Base-by-base conservation (phyloP, 148 eudicot genomes). In the Pharnaceum exiguum region DNA sequence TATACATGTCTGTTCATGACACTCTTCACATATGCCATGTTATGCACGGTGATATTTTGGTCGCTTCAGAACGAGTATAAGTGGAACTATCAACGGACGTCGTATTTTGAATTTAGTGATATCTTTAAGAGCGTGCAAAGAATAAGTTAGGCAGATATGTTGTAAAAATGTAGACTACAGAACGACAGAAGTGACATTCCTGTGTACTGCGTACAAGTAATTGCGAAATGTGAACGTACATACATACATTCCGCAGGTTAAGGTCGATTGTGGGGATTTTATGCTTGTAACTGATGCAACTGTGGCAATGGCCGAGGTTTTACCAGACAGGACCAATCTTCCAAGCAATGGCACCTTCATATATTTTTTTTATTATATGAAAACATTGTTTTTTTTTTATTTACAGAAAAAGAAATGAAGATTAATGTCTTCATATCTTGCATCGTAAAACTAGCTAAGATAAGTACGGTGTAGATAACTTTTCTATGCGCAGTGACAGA, bases 311-410 rank as follows among this genome's bases (percentile, higher is more conserved):
- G 17, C 52, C 30, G 15, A 49, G 18, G 45, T 63, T 63, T 63
- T 57, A 63, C 64, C 59, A n/a, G 64, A 70, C 69, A 70, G 7
- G 19, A 17, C 60, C 18, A 53, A 53, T 60, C 67, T 68, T 68
- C 13, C 46, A 68, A 68, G 66, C 67, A 54, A 68, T 68, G 64
- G 23, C 59, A 35, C 11, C 38, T 24, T 31, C 22, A 32, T 38
- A 16, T 30, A 10, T 52, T 19, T 45, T 53, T 62, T 56, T 46
- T 55, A 65, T n/a, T n/a, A n/a, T n/a, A n/a, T n/a, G n/a, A n/a
- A n/a, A n/a, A n/a, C n/a, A n/a, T n/a, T n/a, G n/a, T n/a, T n/a
- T n/a, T n/a, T n/a, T n/a, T n/a, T n/a, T n/a, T n/a, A n/a, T n/a
- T n/a, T n/a, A n/a, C n/a, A n/a, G n/a, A n/a, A n/a, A n/a, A n/a